Conservation (phyloP, 106 monocot genomes). For the Dioscorea zingiberensis region DNA sequence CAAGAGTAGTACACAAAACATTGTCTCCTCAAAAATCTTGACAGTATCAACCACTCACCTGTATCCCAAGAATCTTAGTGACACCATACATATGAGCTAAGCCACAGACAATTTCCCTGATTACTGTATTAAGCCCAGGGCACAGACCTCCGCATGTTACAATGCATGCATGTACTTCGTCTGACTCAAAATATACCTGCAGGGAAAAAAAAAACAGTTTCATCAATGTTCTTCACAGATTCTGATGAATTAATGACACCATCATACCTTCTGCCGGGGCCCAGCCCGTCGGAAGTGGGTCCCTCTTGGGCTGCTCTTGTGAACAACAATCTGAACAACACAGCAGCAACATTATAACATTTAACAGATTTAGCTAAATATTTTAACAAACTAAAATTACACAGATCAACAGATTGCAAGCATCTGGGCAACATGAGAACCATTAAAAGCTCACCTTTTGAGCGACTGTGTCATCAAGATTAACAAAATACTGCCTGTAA, state of each 20-base stretch:
- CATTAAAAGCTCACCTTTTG: conserved; percentile 40
- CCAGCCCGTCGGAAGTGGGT: conserved; percentile 83
- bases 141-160: conserved; percentile 71
- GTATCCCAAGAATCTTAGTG: conserved; percentile 47
- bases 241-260: not conserved
- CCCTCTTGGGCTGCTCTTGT: conserved; percentile 56
- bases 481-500: conserved; percentile 85
- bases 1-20: too few species aligned
- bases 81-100: conserved; percentile 67
- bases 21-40: too few species aligned
- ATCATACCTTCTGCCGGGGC: conserved; percentile 71
- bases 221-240: too few species aligned
- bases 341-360: not conserved
- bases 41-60: conserved; percentile 27
- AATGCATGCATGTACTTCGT: conserved; percentile 64
- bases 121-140: conserved; percentile 66
- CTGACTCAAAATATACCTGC: conserved; percentile 69
- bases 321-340: conserved; percentile 69
- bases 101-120: conserved; percentile 67
- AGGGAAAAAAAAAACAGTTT: not conserved
- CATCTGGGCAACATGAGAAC: too few species aligned
- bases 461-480: conserved; percentile 73
- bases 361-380: too few species aligned
- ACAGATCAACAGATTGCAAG: not conserved
- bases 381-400: too few species aligned